phyloP scores from a whole-genome alignment of 2,329 filamentous ascomycete species.

The Fusarium redolens region DNA sequence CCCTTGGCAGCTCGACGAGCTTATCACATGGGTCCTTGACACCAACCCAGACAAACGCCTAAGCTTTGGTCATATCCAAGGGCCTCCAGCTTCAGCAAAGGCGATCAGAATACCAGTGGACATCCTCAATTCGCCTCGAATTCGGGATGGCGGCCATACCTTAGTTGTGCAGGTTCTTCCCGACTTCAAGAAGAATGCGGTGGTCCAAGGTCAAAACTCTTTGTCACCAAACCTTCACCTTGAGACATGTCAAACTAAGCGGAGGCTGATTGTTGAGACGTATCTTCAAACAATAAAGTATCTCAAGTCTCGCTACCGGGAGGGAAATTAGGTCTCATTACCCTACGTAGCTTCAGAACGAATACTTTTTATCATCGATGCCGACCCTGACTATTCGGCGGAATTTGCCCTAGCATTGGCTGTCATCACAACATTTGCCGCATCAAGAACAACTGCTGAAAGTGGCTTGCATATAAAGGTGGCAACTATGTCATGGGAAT shows the following conservation, averaged over 20 bases:
- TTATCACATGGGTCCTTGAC: neutral
- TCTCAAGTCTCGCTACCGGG: neutral
- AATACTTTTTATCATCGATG: neutral
- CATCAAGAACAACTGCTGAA: neutral
- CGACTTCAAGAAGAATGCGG: neutral
- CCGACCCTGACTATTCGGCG: neutral
- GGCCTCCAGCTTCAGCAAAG: neutral
- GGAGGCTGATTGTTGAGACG: neutral
- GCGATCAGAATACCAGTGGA: neutral
- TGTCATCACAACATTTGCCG: neutral
- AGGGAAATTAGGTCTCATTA: neutral
- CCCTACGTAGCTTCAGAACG: neutral
- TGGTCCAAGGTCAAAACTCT: neutral
- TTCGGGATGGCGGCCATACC: neutral
- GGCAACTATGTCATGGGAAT: neutral
- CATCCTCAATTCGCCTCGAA: neutral
- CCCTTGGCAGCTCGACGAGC: rapidly evolving
- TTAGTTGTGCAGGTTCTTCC: neutral
- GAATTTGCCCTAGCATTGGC: neutral
- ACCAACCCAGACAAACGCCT: neutral
- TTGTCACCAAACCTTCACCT: neutral
- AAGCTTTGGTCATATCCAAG: neutral
- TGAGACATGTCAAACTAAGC: neutral
- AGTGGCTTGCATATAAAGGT: neutral
- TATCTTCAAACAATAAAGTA: neutral